Evolutionary conservation across 1,284 basidiomycete species (phyloP), one percentile per base, ranked within the genome.

Genomic region (Rhodotorula sp.): DNA sequence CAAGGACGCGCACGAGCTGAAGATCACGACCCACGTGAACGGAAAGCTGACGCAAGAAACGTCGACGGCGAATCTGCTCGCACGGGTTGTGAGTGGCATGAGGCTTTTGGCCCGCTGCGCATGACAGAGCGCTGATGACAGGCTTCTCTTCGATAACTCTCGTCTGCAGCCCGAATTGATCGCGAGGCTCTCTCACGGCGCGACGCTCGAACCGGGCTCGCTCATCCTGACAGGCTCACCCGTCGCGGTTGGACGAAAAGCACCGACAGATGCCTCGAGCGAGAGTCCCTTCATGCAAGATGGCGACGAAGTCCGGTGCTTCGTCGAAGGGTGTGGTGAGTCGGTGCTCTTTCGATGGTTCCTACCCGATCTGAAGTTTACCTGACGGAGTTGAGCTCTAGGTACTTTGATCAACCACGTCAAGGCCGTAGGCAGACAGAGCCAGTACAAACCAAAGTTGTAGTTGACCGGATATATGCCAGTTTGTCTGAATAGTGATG

Each of bases 181-280:
- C 64, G 84, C 91, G 0, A 90, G 88, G 83, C 85, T 94, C 48
- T 92, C 91, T 0, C 88, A 91, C 78, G 92, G 89, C 2, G 92
- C 91, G 6, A 95, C 93, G 0, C 86, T 96, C 33, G 86, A 87
- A 71, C 86, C 90, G 0, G 93, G 93, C 1, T 88, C 89, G 0
- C 82, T 94, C 71, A 90, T 94, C 76, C 84, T 91, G 76, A 93
- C 91, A 60, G 89, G 88, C 5, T 89, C 89, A 1, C 89, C 89
- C 12, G 49, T 68, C 26, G 62, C 62, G 6, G 7, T 60, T 85
- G 72, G 88, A 3, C 66, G 69, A 4, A 54, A 24, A 6, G 54
- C 55, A 0, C 64, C 60, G 8, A 48, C 72, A 1, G 78, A 75
- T 6, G 30, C 72, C 64, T 85, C 85, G 77, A 86, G 87, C 58